Evolutionary conservation across 768 basidiomycete genomes (phyloP).

Genomic region (Galerina sulciceps): DNA sequence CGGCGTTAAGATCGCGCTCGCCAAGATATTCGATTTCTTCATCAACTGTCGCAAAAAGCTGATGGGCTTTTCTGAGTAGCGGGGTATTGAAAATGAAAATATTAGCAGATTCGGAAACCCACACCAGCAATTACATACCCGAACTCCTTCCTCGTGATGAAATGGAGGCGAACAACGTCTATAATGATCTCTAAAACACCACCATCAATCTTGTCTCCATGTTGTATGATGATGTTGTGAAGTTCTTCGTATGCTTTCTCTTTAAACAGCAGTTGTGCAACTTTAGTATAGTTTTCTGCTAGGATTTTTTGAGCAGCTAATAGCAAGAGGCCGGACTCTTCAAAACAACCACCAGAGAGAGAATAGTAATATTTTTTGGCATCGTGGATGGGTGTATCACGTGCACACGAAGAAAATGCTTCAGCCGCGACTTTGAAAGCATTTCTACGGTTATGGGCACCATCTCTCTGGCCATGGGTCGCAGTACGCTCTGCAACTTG

Average conservation of each 20-base stretch:
- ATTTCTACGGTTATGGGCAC: conserved; percentile 16
- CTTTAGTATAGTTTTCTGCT: conserved; percentile 45
- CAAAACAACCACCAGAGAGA: conserved; percentile 51
- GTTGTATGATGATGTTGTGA: conserved; percentile 42
- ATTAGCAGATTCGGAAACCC: background rate
- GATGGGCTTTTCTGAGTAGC: conserved; percentile 44
- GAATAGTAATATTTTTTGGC: conserved; percentile 39
- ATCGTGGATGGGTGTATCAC: conserved; percentile 27
- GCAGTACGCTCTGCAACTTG: conserved; percentile 48
- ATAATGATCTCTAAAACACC: conserved; percentile 39
- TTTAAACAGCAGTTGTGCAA: conserved; percentile 54
- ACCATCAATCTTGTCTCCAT: conserved; percentile 33
- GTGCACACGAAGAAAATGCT: conserved; percentile 50
- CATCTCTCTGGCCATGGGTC: background rate
- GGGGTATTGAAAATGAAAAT: background rate
- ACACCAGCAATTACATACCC: background rate
- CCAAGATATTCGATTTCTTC: conserved; percentile 62
- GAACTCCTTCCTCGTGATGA: conserved; percentile 37
- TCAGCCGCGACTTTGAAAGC: conserved; percentile 51
- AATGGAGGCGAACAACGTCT: conserved; percentile 49
- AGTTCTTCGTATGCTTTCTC: conserved; percentile 58
- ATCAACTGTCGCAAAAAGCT: conserved; percentile 54
- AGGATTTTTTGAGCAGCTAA: conserved; percentile 47
- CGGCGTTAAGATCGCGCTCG: conserved; percentile 52
- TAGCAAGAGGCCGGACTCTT: conserved; percentile 36